A percentile compares a stretch with the other conserved stretches of the same genome.
These are phyloP conservation scores for Nigrograna mackinnonii DNA, from an alignment of 2,329 filamentous ascomycete species.

Conservation along the genomic window DNA sequence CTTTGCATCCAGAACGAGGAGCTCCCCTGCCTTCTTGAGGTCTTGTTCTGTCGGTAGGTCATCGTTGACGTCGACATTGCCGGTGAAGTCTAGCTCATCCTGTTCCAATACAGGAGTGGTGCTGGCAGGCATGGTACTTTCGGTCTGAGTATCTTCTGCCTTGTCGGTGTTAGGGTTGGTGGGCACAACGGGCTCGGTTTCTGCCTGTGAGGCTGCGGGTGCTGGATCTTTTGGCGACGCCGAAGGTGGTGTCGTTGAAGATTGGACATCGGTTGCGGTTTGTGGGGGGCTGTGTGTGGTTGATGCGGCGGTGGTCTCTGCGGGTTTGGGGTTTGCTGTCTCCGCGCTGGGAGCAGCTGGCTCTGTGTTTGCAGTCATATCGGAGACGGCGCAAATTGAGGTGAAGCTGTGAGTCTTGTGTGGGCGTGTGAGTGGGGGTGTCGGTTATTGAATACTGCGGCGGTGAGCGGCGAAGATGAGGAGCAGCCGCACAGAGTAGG, in stretches of 20 bases:
- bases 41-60: slow-evolving; percentile 36
- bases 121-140: slow-evolving; percentile 35
- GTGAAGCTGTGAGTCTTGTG: too few relatives aligned
- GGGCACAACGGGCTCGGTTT: slow-evolving; percentile 15
- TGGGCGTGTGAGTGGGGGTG: too few relatives aligned
- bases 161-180: slow-evolving; percentile 15
- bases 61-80: slow-evolving; percentile 40
- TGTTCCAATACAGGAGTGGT: slow-evolving; percentile 33
- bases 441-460: too few relatives aligned
- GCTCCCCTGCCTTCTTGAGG: slow-evolving; percentile 29
- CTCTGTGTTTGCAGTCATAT: slow-evolving; percentile 7
- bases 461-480: too few relatives aligned
- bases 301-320: slow-evolving; percentile 9
- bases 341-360: slow-evolving; percentile 15
- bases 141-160: too few relatives aligned
- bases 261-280: neutral
- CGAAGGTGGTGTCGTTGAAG: neutral
- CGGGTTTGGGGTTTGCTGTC: slow-evolving; percentile 15
- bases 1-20: slow-evolving; percentile 39
- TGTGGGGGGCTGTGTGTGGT: slow-evolving; percentile 12
- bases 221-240: slow-evolving; percentile 13
- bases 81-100: slow-evolving; percentile 33
- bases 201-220: slow-evolving; percentile 26
- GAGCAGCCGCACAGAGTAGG: too few relatives aligned
- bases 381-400: too few relatives aligned